Evolutionary conservation across 2,329 filamentous ascomycete genomes (phyloP), one percentile per base, ranked within the genome.

Genomic region (Aspergillus melleus): DNA sequence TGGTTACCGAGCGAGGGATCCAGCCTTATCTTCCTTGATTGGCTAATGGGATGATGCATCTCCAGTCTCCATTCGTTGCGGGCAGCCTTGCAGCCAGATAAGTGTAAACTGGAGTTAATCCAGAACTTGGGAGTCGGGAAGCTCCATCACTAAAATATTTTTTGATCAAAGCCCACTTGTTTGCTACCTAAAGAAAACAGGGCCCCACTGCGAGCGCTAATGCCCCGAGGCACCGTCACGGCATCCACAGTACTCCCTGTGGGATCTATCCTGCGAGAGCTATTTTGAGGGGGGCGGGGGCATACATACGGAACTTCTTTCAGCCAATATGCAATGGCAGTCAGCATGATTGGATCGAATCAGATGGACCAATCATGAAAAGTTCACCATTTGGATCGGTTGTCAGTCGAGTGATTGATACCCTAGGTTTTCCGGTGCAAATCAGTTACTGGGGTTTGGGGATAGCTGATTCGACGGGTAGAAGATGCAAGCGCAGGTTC

Each of bases 391-490:
- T 53, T 47, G 20, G 44, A 47, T 47, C 44, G 44, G 44, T 24
- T 24, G 44, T 24, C 22, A 47, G 19, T 24, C 44, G 44, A 22
- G 22, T 10, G 44, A 47, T 24, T 24, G 44, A 26, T 44, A 49
- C 55, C 49, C 39, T 49, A 9, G 32, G 26, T 16, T 46, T 42
- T 50, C 39, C 54, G 32, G 32, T 32, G 54, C 30, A 49, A 49
- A 56, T 56, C 54, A 49, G 47, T 26, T 42, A 16, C 36, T 36
- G 36, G 36, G 36, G 54, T 29, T 56, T 26, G 30, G 54, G 54
- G 52, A 54, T 47, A 11, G 36, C 10, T n/a, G 22, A 30, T 47
- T 36, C 20, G 52, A 55, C 51, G 44, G 30, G 30, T 16, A 20
- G 14, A 42, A 24, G 19, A 47, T 11, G 44, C 44, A 24, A 47